Evolutionary conservation across 768 basidiomycete species (phyloP).

Genomic region (Suillus brevipes): DNA sequence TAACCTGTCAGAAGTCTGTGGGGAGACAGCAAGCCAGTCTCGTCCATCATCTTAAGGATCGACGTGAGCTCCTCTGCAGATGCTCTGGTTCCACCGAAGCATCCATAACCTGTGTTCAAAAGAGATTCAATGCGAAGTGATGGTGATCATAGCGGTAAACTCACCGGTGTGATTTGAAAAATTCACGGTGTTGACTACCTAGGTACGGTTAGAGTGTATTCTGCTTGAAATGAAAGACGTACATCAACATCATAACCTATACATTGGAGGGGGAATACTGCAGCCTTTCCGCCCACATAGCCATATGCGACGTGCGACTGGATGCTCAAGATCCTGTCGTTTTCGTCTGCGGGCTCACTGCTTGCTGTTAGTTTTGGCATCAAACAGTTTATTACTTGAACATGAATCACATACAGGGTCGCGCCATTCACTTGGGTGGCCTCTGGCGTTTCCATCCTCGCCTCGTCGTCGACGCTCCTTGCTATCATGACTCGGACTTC

Average conservation of each 20-base stretch:
- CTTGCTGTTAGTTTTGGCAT: background rate
- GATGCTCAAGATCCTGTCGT: conserved; percentile 76
- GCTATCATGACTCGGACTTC: background rate
- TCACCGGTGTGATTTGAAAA: conserved; percentile 92
- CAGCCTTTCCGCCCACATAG: conserved; percentile 88
- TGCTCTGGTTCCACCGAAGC: conserved; percentile 77
- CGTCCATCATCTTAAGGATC: conserved; percentile 73
- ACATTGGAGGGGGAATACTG: conserved; percentile 75
- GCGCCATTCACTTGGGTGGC: background rate
- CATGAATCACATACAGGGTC: background rate
- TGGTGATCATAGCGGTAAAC: conserved; percentile 12
- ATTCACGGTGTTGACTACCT: conserved; percentile 91
- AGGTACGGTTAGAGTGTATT: conserved; percentile 12
- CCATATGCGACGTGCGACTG: conserved; percentile 94
- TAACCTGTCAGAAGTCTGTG: conserved; percentile 87
- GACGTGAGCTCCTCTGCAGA: conserved; percentile 72
- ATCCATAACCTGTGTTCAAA: conserved; percentile 67
- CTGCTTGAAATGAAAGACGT: conserved; percentile 26
- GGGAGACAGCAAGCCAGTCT: conserved; percentile 72
- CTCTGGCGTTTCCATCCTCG: background rate
- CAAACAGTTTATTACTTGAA: background rate
- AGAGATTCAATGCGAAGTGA: background rate
- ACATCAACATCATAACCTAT: conserved; percentile 97
- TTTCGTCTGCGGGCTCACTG: conserved; percentile 2
- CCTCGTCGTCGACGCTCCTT: background rate